These are phyloP conservation scores for Aegilops longissima DNA, from an alignment of 176 grass and related monocot species.

Conservation along the genomic window DNA sequence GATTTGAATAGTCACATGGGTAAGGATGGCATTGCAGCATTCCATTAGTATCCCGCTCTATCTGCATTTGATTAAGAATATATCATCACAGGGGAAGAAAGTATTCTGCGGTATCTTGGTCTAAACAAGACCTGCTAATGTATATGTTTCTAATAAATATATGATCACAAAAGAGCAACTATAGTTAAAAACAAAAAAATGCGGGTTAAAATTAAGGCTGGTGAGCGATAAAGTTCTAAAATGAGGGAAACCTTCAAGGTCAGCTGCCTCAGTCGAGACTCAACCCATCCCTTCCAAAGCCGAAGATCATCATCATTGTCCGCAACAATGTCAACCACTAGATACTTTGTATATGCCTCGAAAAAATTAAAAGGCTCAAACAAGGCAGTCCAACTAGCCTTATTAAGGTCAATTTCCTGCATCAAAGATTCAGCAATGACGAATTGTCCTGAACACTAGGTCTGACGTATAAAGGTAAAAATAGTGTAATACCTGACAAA, in stretches of 20 bases:
- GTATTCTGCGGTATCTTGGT: background rate
- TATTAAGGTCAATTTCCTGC: slow-evolving; percentile 92
- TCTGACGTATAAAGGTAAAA: slow-evolving; percentile 10
- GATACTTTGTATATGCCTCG: slow-evolving; percentile 80
- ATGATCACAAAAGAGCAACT: background rate
- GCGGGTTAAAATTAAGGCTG: background rate
- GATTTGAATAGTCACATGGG: slow-evolving; percentile 80
- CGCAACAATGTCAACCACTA: slow-evolving; percentile 84
- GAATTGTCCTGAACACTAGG: slow-evolving; percentile 17
- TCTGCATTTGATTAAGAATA: slow-evolving; percentile 56
- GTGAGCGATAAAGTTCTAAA: background rate
- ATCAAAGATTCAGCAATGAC: slow-evolving; percentile 24
- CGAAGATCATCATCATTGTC: slow-evolving; percentile 80
- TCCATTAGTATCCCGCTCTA: slow-evolving; percentile 87
- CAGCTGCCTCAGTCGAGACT: slow-evolving; percentile 91
- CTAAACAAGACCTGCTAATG: background rate
- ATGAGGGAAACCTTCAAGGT: slow-evolving; percentile 67
- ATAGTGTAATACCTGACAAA: slow-evolving; percentile 65
- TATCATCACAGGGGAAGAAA: background rate
- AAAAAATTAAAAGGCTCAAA: slow-evolving; percentile 92
- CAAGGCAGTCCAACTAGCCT: slow-evolving; percentile 67
- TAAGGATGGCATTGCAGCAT: slow-evolving; percentile 93
- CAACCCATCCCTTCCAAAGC: slow-evolving; percentile 93
- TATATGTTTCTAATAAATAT: background rate
- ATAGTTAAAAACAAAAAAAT: background rate